phyloP scores from a whole-genome alignment of 352 stramenopile genomes.

The Phytophthora idaei region DNA sequence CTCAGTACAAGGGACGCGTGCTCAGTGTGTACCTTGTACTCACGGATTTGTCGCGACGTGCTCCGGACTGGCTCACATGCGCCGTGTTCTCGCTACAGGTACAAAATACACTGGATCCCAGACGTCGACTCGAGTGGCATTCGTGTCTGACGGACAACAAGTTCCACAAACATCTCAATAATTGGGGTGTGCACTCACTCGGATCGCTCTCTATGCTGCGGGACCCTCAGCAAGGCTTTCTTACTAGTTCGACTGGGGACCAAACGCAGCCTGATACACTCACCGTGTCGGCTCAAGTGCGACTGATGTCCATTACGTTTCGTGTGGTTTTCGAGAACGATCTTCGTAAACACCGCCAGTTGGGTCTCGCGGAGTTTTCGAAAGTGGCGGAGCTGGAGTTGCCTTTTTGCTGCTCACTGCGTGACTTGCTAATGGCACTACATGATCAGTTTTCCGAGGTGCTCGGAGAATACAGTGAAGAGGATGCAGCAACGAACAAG shows the following conservation, averaged over 20 bases:
- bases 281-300: slow-evolving; percentile 66
- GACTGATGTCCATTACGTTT: slow-evolving; percentile 83
- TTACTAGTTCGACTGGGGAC: slow-evolving; percentile 24
- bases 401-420: slow-evolving; percentile 71
- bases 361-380: slow-evolving; percentile 65
- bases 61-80: slow-evolving; percentile 74
- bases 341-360: slow-evolving; percentile 50
- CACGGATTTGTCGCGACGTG: slow-evolving; percentile 63
- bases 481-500: slow-evolving; percentile 29
- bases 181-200: slow-evolving; percentile 84
- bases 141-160: slow-evolving; percentile 86
- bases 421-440: slow-evolving; percentile 57
- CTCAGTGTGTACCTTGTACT: slow-evolving; percentile 85
- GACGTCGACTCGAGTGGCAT: slow-evolving; percentile 75
- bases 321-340: slow-evolving; percentile 68
- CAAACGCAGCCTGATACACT: slow-evolving; percentile 48
- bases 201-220: slow-evolving; percentile 59
- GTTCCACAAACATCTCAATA: slow-evolving; percentile 75
- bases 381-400: slow-evolving; percentile 54
- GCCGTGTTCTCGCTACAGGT: slow-evolving; percentile 79
- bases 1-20: slow-evolving; percentile 64
- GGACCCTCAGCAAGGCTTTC: slow-evolving; percentile 59
- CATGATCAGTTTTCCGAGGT: slow-evolving; percentile 32
- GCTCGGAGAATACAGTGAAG: slow-evolving; percentile 29
- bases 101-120: slow-evolving; percentile 49